A percentile compares a stretch with the other conserved stretches of the same genome.
These are phyloP conservation scores for Multifurca ochricompacta DNA, from an alignment of 768 basidiomycete species.

Conservation along the genomic window DNA sequence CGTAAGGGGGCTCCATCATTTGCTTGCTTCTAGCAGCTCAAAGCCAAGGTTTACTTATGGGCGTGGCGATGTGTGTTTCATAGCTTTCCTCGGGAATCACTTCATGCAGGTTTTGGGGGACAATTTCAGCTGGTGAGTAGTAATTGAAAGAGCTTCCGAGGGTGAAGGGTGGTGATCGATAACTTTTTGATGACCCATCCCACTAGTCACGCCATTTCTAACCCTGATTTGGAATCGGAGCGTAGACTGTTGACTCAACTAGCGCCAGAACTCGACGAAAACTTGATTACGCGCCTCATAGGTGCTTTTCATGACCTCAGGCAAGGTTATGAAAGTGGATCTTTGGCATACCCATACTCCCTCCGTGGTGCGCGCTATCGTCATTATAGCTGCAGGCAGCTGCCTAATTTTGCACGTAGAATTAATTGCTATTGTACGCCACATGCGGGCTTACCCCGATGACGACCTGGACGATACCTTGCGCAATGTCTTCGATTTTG, in stretches of 20 bases:
- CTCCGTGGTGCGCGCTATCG: constrained; percentile 41
- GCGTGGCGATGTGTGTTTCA: neutral
- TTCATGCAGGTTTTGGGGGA: constrained; percentile 67
- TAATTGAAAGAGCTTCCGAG: too few species aligned
- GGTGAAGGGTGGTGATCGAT: too few species aligned
- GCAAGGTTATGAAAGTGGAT: constrained; percentile 47
- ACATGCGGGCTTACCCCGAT: constrained; percentile 52
- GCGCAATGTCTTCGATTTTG: constrained; percentile 64
- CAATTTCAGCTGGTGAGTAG: constrained; percentile 43
- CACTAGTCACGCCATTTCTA: constrained; percentile 55
- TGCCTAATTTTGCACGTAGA: constrained; percentile 31
- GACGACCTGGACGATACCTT: constrained; percentile 52
- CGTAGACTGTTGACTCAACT: constrained; percentile 49
- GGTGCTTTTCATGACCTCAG: constrained; percentile 59
- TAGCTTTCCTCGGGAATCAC: constrained; percentile 67
- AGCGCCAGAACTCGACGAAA: constrained; percentile 50
- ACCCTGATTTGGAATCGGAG: constrained; percentile 63
- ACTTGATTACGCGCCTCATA: constrained; percentile 48
- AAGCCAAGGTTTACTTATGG: too few species aligned
- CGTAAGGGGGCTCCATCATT: too few species aligned
- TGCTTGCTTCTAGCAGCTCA: too few species aligned
- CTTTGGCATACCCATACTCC: constrained; percentile 60
- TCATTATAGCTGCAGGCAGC: neutral
- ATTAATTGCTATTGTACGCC: constrained; percentile 56
- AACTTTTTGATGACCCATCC: too few species aligned